A percentile compares a stretch with the other conserved stretches of the same genome.
phyloP scores from a whole-genome alignment of 371 early-diverging fungal species.

The Saksenaea oblongispora region DNA sequence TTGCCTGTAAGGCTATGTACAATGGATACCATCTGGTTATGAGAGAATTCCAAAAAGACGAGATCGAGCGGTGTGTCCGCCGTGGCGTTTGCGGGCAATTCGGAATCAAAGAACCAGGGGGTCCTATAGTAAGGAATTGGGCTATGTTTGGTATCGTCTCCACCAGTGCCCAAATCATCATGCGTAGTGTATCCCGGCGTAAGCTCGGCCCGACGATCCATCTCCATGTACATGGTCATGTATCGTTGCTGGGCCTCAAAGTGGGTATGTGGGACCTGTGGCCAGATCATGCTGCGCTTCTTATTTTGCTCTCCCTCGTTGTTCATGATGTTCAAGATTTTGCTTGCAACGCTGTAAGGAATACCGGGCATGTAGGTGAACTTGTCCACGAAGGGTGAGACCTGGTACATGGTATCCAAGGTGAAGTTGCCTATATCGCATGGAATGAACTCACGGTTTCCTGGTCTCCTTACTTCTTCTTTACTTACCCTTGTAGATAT shows the following conservation, averaged over 20 bases:
- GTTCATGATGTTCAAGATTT: constrained; percentile 55
- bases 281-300: constrained; percentile 47
- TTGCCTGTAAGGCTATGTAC: constrained; percentile 28
- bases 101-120: constrained; percentile 37
- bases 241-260: background rate
- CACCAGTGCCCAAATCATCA: constrained; percentile 52
- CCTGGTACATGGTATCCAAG: constrained; percentile 49
- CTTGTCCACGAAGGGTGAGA: constrained; percentile 50
- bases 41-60: constrained; percentile 35
- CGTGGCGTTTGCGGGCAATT: constrained; percentile 20
- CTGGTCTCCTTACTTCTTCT: constrained; percentile 1
- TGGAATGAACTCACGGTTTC: too few species aligned
- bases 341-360: constrained; percentile 29
- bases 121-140: constrained; percentile 46
- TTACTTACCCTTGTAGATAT: constrained; percentile 41
- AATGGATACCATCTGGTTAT: constrained; percentile 24
- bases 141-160: constrained; percentile 42
- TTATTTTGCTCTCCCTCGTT: constrained; percentile 57
- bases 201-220: constrained; percentile 15
- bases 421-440: constrained; percentile 57
- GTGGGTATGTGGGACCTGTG: constrained; percentile 19
- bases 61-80: constrained; percentile 26
- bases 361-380: constrained; percentile 41
- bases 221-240: background rate
- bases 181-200: constrained; percentile 61